A percentile compares a stretch with the other conserved stretches of the same genome.
These are phyloP conservation scores for Xylaria sp. DNA, from an alignment of 2,329 filamentous ascomycete species.

Conservation along the genomic window DNA sequence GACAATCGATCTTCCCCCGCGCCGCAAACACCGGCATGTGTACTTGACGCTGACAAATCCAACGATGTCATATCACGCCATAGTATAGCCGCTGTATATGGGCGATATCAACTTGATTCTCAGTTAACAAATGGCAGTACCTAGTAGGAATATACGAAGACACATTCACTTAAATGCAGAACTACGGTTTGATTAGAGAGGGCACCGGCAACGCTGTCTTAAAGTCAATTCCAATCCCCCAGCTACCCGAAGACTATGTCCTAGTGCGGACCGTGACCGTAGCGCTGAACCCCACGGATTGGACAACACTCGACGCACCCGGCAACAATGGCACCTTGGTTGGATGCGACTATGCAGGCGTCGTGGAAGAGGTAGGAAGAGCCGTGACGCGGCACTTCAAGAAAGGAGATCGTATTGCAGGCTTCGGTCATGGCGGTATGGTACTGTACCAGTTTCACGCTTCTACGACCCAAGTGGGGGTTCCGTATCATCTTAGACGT, in stretches of 20 bases:
- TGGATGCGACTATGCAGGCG: constrained; percentile 23
- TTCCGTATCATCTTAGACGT: background rate
- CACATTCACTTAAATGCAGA: constrained; percentile 6
- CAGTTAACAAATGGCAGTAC: background rate
- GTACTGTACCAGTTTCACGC: background rate
- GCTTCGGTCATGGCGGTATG: constrained; percentile 28
- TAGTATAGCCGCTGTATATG: too few relatives aligned
- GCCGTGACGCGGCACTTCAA: constrained; percentile 23
- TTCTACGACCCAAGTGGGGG: background rate
- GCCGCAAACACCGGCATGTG: too few relatives aligned
- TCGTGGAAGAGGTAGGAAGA: constrained; percentile 22
- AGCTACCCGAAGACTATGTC: constrained; percentile 23
- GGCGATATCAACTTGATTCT: background rate
- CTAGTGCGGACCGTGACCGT: constrained; percentile 27
- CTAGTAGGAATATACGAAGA: background rate
- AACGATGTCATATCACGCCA: too few relatives aligned
- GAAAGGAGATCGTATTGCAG: constrained; percentile 24
- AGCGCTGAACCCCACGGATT: constrained; percentile 27
- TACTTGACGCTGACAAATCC: too few relatives aligned
- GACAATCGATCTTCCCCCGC: too few relatives aligned
- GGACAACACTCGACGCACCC: constrained; percentile 24
- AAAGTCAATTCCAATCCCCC: constrained; percentile 20
- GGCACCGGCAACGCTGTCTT: constrained; percentile 8
- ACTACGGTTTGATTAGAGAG: constrained; percentile 26
- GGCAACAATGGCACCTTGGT: constrained; percentile 23